phyloP scores from a whole-genome alignment of 345 rosid genomes.

The Viola odorata region DNA sequence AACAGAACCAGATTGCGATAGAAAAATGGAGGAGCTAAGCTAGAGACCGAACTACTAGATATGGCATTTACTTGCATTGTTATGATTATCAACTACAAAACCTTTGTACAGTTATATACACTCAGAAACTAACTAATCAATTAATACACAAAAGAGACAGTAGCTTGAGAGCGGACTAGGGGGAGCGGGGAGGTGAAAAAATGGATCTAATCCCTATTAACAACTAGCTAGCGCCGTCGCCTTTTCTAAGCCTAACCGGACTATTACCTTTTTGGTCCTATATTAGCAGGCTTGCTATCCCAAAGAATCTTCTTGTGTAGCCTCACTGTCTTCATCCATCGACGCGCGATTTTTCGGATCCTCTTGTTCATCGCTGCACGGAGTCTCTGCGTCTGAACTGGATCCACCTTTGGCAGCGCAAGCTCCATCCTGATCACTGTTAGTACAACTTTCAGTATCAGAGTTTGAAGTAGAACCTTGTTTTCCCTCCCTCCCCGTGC shows the following conservation, averaged over 20 bases:
- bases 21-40: too few relatives aligned
- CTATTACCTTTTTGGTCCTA: background rate
- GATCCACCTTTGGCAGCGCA: constrained; percentile 14
- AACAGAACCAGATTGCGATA: too few relatives aligned
- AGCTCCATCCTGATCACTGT: constrained; percentile 18
- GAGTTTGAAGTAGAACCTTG: constrained; percentile 41
- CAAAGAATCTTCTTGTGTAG: constrained; percentile 34
- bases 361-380: constrained; percentile 29
- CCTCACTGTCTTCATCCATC: constrained; percentile 63
- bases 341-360: constrained; percentile 32
- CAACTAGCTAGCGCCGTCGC: too few relatives aligned
- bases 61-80: too few relatives aligned
- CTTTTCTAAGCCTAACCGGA: background rate
- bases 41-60: too few relatives aligned
- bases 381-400: constrained; percentile 42
- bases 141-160: too few relatives aligned
- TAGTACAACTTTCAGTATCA: constrained; percentile 49
- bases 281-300: constrained; percentile 21
- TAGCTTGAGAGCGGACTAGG: too few relatives aligned
- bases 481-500: constrained; percentile 25
- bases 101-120: too few relatives aligned
- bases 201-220: too few relatives aligned
- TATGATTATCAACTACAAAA: too few relatives aligned
- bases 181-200: too few relatives aligned
- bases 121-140: too few relatives aligned